These are phyloP conservation scores for Scortechinia acanthostroma DNA, from an alignment of 2,329 filamentous ascomycete genomes.

Conservation along the genomic window DNA sequence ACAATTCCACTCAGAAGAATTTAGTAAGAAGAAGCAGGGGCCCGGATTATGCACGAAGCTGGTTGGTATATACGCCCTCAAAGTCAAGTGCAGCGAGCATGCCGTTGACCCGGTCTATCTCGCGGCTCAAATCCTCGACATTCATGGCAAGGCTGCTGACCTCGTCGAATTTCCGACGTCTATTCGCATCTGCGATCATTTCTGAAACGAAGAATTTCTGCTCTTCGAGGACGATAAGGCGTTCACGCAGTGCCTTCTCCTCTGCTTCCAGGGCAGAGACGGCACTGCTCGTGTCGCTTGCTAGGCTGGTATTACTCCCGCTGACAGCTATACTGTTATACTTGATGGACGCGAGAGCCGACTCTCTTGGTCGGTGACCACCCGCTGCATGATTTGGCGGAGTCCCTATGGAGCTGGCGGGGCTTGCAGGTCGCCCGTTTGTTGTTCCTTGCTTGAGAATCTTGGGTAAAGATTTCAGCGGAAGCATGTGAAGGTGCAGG, in stretches of 20 bases:
- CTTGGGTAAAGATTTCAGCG: conserved; percentile 52
- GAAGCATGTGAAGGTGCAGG: conserved; percentile 69
- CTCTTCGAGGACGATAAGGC: conserved; percentile 64
- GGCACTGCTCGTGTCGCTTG: conserved; percentile 36
- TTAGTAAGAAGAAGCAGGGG: too few relatives aligned
- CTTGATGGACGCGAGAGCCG: conserved; percentile 49
- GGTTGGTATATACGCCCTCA: conserved; percentile 14
- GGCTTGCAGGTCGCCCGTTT: conserved; percentile 31
- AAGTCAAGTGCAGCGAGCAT: conserved; percentile 47
- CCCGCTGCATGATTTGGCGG: conserved; percentile 6
- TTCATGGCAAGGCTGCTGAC: conserved; percentile 57
- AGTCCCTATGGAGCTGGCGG: conserved; percentile 17
- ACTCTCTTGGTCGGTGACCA: conserved; percentile 6
- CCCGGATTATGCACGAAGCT: too few relatives aligned
- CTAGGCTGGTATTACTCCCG: conserved; percentile 36
- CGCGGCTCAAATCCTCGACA: conserved; percentile 55
- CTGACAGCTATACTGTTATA: conserved; percentile 35
- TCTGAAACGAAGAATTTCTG: conserved; percentile 67
- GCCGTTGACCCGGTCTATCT: conserved; percentile 56
- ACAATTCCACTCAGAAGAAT: too few relatives aligned
- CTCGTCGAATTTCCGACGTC: conserved; percentile 63
- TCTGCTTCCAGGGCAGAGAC: conserved; percentile 61
- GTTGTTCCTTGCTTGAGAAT: conserved; percentile 55
- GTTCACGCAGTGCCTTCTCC: conserved; percentile 61
- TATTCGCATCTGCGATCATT: conserved; percentile 65